Base-by-base conservation (phyloP, 306 rosid species). In the Rubus parviflorus region DNA sequence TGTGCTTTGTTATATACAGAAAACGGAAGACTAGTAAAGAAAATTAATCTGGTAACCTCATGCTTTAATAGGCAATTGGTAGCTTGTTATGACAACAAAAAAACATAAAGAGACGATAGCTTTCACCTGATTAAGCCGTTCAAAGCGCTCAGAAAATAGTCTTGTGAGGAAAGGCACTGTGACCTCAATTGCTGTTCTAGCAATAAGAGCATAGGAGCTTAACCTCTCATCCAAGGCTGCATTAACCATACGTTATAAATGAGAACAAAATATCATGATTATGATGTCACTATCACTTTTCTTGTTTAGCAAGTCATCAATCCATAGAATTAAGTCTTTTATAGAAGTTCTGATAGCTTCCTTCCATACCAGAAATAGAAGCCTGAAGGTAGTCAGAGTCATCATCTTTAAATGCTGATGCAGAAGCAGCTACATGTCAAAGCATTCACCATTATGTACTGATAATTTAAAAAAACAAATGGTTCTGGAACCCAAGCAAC, bases 211-310 rank as follows among this genome's bases (percentile, higher is more conserved):
- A 87, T 94, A 94, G 22, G 97, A 93, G 89, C 91, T 84, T 84
- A 94, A 61, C 71, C 98, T 88, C 88, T 94, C 98, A 83, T 94
- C 97, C 97, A 94, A 90, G 80, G 98, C 98, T 94, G 92, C 87
- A 81, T 85, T 79, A 47, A 79, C 52, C 79, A 79, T 67, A 76
- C 53, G 74, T 45, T 68, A 53, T 63, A 65, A 60, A 49, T 12
- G 62, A 4, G 83, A 80, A 75, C 40, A 73, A 72, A 81, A 65
- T 49, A 54, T 58, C 38, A 25, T 30, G 54, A 68, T 58, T 3
- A 46, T 25, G 63, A 75, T 47, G 25, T 52, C 37, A 19, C 37
- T 35, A 2, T 35, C 30, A 0, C 8, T 74, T 64, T 45, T 46
- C 38, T 72, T 45, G 19, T 41, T 20, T 13, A 54, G 53, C 17